Conservation (phyloP, 2,329 filamentous ascomycete genomes). For the Xylariaceae sp. region DNA sequence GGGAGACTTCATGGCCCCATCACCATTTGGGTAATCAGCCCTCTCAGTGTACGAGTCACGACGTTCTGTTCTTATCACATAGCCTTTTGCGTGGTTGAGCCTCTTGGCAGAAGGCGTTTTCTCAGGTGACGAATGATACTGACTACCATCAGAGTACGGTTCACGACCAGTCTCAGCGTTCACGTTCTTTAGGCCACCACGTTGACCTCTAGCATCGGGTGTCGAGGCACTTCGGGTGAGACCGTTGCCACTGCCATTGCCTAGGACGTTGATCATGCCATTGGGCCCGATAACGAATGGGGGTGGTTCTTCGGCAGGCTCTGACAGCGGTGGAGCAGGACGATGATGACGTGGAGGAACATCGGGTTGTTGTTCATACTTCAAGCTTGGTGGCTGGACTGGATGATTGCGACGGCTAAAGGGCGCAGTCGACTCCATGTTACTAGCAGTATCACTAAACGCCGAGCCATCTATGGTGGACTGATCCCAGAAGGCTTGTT, state of each 20-base stretch:
- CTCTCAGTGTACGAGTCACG: slow-evolving; percentile 26
- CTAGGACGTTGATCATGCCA: slow-evolving; percentile 27
- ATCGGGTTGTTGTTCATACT: slow-evolving; percentile 20
- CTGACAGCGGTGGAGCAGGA: slow-evolving; percentile 19
- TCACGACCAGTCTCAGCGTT: slow-evolving; percentile 21
- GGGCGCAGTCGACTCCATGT: slow-evolving; percentile 24
- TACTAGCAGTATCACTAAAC: slow-evolving; percentile 33
- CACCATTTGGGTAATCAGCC: slow-evolving; percentile 14
- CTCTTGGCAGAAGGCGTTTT: slow-evolving; percentile 27
- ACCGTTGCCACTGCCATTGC: slow-evolving; percentile 19
- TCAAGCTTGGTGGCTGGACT: slow-evolving; percentile 15
- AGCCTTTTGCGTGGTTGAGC: slow-evolving; percentile 22
- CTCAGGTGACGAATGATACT: slow-evolving; percentile 27
- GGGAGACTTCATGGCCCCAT: slow-evolving; percentile 18
- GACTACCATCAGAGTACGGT: slow-evolving; percentile 24
- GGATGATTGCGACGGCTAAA: slow-evolving; percentile 20
- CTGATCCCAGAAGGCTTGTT: slow-evolving; percentile 31
- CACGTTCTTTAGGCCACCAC: slow-evolving; percentile 18
- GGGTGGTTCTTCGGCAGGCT: slow-evolving; percentile 18
- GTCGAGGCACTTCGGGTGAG: slow-evolving; percentile 30
- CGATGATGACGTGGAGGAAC: slow-evolving; percentile 25
- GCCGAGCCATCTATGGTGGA: slow-evolving; percentile 32
- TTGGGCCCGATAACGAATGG: slow-evolving; percentile 27
- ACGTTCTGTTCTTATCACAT: slow-evolving; percentile 21
- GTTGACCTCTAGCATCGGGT: slow-evolving; percentile 27